A percentile compares a stretch with the other conserved stretches of the same genome.
Conservation (phyloP, 495 filamentous ascomycete species). For the Rhypophila decipiens region DNA sequence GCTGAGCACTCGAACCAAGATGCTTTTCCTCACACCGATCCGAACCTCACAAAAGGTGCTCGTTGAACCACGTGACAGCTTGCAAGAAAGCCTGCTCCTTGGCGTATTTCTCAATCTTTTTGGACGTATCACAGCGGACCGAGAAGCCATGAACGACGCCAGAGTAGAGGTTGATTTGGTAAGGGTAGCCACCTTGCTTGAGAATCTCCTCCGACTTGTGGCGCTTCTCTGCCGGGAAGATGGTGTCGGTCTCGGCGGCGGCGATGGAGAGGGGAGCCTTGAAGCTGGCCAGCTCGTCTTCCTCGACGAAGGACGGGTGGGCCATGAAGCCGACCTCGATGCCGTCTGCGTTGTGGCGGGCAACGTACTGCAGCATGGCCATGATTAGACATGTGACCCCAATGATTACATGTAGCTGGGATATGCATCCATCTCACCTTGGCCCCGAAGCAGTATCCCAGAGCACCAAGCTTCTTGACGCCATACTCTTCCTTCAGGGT, state of each 20-base stretch:
- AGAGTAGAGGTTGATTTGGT: slow-evolving; percentile 77
- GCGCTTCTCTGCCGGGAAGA: slow-evolving; percentile 73
- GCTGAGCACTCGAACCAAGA: no score
- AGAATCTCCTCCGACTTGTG: slow-evolving; percentile 49
- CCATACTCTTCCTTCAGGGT: slow-evolving; percentile 42
- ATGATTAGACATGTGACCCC: not conserved
- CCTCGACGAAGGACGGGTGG: slow-evolving; percentile 69
- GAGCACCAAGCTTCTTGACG: slow-evolving; percentile 60
- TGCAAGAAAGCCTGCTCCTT: slow-evolving; percentile 84
- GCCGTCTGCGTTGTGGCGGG: slow-evolving; percentile 39
- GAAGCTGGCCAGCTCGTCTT: slow-evolving; percentile 69
- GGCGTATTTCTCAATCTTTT: slow-evolving; percentile 60
- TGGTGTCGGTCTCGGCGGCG: slow-evolving; percentile 70
- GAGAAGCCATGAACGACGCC: slow-evolving; percentile 75
- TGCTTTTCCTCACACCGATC: no score
- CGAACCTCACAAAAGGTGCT: slow-evolving; percentile 31
- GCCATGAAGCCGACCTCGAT: slow-evolving; percentile 61
- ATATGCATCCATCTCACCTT: no score
- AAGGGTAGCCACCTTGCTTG: slow-evolving; percentile 56
- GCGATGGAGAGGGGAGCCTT: slow-evolving; percentile 67
- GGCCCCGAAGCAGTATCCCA: slow-evolving; percentile 77
- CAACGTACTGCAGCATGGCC: slow-evolving; percentile 31
- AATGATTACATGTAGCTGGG: no score
- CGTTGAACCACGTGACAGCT: slow-evolving; percentile 72
- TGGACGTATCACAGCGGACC: slow-evolving; percentile 59